Percentiles rank a stretch among this genome's conserved stretches.
These are phyloP conservation scores for Rosellinia necatrix DNA, from an alignment of 2,329 filamentous ascomycete genomes.

Conservation along the genomic window DNA sequence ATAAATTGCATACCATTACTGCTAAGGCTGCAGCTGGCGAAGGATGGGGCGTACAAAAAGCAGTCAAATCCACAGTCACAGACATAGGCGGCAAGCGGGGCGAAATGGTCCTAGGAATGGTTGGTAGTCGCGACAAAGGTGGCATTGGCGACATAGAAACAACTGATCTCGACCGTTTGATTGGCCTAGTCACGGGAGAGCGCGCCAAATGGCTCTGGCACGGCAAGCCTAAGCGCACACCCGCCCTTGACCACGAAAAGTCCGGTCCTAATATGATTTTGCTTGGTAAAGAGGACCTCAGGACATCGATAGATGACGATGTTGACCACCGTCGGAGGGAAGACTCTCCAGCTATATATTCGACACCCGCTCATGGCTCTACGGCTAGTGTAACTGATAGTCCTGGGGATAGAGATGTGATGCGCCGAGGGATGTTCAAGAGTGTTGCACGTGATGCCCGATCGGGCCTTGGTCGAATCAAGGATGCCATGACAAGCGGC, in stretches of 20 bases:
- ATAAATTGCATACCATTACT: constrained; percentile 79
- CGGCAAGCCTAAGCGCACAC: constrained; percentile 77
- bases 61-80: constrained; percentile 92
- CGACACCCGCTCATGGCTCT: constrained; percentile 51
- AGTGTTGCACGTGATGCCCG: constrained; percentile 81
- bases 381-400: constrained; percentile 53
- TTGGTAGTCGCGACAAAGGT: constrained; percentile 82
- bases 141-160: constrained; percentile 94
- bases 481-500: constrained; percentile 73
- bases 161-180: constrained; percentile 82
- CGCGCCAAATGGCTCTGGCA: constrained; percentile 93
- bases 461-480: constrained; percentile 82
- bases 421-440: constrained; percentile 73
- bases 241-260: constrained; percentile 51
- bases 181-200: constrained; percentile 77
- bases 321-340: constrained; percentile 50
- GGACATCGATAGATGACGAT: constrained; percentile 59
- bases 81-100: constrained; percentile 93
- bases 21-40: constrained; percentile 89
- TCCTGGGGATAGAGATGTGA: constrained; percentile 58
- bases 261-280: constrained; percentile 52
- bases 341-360: constrained; percentile 50
- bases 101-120: constrained; percentile 95
- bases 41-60: constrained; percentile 88
- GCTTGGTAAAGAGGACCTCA: constrained; percentile 63